Evolutionary conservation across 495 filamentous ascomycete species (phyloP).

Genomic region (Xylaria sp.): DNA sequence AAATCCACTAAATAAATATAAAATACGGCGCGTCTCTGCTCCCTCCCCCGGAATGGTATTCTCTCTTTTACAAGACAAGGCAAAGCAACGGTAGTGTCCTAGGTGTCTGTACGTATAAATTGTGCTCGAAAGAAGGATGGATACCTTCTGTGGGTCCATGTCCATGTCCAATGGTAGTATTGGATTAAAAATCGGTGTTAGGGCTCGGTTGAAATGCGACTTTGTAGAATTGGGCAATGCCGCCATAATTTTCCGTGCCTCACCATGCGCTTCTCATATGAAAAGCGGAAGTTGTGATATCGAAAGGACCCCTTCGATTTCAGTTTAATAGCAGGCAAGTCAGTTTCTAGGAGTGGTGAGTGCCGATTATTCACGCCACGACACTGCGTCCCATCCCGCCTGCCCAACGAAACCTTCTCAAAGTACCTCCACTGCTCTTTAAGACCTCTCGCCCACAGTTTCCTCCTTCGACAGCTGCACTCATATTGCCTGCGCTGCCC

Average conservation of each 20-base stretch:
- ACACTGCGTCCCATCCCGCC: slow-evolving; percentile 48
- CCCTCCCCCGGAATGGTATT: neutral
- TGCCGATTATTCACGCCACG: slow-evolving; percentile 42
- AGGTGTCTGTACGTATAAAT: neutral
- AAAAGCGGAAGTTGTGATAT: neutral
- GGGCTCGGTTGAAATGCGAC: neutral
- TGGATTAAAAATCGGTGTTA: neutral
- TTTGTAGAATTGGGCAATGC: neutral
- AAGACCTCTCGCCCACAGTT: slow-evolving; percentile 55
- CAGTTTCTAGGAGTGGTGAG: neutral
- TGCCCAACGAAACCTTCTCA: slow-evolving; percentile 58
- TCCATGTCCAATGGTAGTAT: neutral
- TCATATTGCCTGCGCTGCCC: slow-evolving; percentile 48
- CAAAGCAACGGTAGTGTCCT: neutral
- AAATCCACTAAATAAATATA: too few relatives aligned
- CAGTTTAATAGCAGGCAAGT: neutral
- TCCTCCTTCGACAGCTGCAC: slow-evolving; percentile 38
- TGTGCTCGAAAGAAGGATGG: neutral
- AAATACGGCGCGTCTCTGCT: neutral
- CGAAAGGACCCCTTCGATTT: neutral
- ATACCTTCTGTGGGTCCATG: neutral
- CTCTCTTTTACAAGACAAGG: neutral
- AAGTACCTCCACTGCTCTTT: slow-evolving; percentile 45
- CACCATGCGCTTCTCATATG: neutral
- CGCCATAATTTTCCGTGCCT: neutral